Evolutionary conservation across 768 basidiomycete genomes (phyloP).

Genomic region (Pilatotrama ljubarskyi): DNA sequence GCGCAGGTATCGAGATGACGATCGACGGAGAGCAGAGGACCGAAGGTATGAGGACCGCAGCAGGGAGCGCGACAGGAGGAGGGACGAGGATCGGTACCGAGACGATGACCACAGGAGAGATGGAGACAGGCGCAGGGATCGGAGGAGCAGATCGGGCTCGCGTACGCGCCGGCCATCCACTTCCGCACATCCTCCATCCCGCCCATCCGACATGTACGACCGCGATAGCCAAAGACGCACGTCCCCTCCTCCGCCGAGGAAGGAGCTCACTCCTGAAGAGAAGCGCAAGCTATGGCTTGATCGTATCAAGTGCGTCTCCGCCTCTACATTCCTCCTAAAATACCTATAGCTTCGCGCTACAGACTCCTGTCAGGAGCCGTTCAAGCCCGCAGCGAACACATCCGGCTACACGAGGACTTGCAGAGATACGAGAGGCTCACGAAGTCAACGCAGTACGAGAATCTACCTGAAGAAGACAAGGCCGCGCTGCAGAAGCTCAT

Average conservation of each 20-base stretch:
- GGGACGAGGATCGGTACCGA: slow-evolving; percentile 8
- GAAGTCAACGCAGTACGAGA: slow-evolving; percentile 25
- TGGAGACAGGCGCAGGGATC: not conserved
- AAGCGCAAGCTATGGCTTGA: slow-evolving; percentile 41
- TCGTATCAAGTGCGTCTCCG: slow-evolving; percentile 39
- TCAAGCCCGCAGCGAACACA: slow-evolving; percentile 34
- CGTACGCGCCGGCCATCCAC: not conserved
- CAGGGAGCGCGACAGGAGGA: slow-evolving; percentile 2
- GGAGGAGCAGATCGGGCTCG: slow-evolving; percentile 10
- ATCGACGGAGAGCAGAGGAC: not conserved
- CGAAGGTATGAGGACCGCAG: slow-evolving; percentile 1
- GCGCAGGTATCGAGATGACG: not conserved
- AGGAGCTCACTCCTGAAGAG: slow-evolving; percentile 36
- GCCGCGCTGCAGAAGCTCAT: slow-evolving; percentile 28
- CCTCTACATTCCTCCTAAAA: not conserved
- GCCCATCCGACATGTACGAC: not conserved
- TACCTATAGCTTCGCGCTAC: not conserved
- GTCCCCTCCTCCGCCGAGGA: slow-evolving; percentile 9
- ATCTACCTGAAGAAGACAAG: slow-evolving; percentile 31
- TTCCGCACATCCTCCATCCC: not conserved
- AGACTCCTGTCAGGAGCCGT: slow-evolving; percentile 41
- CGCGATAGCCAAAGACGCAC: not conserved
- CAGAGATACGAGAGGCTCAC: slow-evolving; percentile 28
- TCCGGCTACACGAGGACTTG: slow-evolving; percentile 36
- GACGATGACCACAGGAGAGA: not conserved